Percentiles rank a stretch among this genome's conserved stretches.
Evolutionary conservation across 306 rosid genomes (phyloP).

Genomic region (Abrus pulchellus): DNA sequence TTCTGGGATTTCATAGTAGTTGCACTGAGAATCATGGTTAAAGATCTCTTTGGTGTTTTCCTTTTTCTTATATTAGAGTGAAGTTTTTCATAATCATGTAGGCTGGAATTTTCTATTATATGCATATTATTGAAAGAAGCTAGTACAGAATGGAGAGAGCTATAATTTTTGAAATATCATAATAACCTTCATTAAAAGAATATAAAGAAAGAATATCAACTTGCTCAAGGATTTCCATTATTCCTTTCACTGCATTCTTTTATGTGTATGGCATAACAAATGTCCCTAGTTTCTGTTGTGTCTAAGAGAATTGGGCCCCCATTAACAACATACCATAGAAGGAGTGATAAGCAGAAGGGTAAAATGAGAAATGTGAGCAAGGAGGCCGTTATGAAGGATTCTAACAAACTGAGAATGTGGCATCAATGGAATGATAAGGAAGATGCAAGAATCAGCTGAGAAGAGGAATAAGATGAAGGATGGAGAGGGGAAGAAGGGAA

Average conservation of each 20-base stretch:
- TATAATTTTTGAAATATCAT: slow-evolving; percentile 28
- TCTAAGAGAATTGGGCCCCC: too few relatives aligned
- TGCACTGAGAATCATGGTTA: slow-evolving; percentile 24
- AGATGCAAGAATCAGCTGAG: too few relatives aligned
- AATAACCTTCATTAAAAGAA: slow-evolving; percentile 17
- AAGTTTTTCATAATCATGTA: slow-evolving; percentile 15
- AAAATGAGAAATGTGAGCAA: too few relatives aligned
- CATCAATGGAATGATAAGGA: too few relatives aligned
- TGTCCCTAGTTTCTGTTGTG: neutral
- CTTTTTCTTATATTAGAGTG: slow-evolving; percentile 11
- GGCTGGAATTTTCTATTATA: neutral
- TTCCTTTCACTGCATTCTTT: slow-evolving; percentile 2
- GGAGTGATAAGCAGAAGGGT: too few relatives aligned
- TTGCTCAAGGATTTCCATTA: neutral
- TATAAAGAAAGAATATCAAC: slow-evolving; percentile 4
- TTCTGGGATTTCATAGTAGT: slow-evolving; percentile 27
- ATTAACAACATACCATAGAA: too few relatives aligned
- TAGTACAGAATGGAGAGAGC: slow-evolving; percentile 1
- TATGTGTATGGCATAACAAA: neutral
- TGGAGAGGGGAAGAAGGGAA: too few relatives aligned
- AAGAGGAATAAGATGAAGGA: too few relatives aligned
- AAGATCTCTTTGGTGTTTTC: slow-evolving; percentile 15
- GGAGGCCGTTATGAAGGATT: too few relatives aligned
- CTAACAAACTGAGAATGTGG: too few relatives aligned
- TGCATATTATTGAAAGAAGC: slow-evolving; percentile 11